Base-by-base conservation (phyloP, 1,284 basidiomycete species). In the Uromyces viciae-fabae region DNA sequence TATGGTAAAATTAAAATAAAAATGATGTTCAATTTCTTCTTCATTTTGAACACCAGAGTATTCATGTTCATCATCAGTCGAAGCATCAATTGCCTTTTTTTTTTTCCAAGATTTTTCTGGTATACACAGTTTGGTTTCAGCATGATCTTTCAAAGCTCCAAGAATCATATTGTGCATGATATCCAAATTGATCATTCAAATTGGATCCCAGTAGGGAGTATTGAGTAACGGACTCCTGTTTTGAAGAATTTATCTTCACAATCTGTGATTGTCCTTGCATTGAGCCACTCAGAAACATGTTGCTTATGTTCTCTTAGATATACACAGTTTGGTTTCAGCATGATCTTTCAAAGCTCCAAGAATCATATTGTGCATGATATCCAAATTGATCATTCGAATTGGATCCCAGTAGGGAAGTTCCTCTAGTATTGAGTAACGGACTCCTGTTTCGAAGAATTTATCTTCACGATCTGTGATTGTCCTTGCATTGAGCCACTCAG, bases 341-440 rank as follows among this genome's bases (percentile, higher is more conserved):
- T 54, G 46, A 33, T 74, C 71, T 8, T 42, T 42, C 33, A 58
- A 56, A 22, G 54, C 52, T 0, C 72, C 72, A 74, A 74, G 72
- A 31, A 74, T 74, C 49, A 74, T 0, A 58, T 58, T 56, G 1
- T 75, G 54, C 73, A 75, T 75, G 17, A 75, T 64, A 31, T 75
- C 54, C 19, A 75, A 38, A 42, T 58, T 75, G 0, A 75, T 40
- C 73, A 75, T 75, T 1, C 56, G 52, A 2, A 54, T 56, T 42
- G 72, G 54, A 75, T 75, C 49, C 72, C 72, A 75, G 25, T 75
- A 75, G 11, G 38, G 31, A 58, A 74, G 72, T 0, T 74, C 72
- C n/a, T 74, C 36, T 25, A 74, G 52, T 7, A 54, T 58, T 14
- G 72, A 54, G 49, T 58, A 74, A 25, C 49, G 33, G 8, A 74